Base-by-base conservation (phyloP, 176 grass and related monocot genomes). In the Lolium rigidum region DNA sequence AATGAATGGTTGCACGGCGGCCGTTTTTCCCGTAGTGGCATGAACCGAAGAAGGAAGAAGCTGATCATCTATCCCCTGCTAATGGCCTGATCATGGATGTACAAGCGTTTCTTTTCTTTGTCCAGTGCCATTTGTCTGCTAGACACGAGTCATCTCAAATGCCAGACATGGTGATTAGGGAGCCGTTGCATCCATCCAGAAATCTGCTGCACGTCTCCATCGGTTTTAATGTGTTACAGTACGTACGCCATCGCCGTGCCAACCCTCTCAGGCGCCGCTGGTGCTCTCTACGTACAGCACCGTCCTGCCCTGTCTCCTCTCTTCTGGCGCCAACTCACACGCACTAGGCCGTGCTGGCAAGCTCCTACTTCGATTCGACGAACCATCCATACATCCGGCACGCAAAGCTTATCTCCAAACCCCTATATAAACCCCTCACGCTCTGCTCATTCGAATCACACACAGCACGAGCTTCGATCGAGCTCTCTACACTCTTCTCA, bases 401-500 rank as follows among this genome's bases (percentile, higher is more conserved):
- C 10, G 26, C 70, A 17, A 72, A 65, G 26, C 75, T 52, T 12
- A 52, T 77, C 77, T 31, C 69, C 67, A 76, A 38, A 74, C 87
- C 84, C 80, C 89, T 91, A 95, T 93, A 95, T 94, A 93, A 93
- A 87, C 83, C 83, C 60, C 7, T 25, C 87, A 7, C 54, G 4
- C 43, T 20, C 56, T 7, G 74, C 18, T 13, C 64, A n/a, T 46
- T 63, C 60, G 90, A 84, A 63, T 60, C 82, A 80, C 72, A 52
- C 72, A 74, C 31, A 35, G 22, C 46, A 12, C 7, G 20, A 77
- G 50, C 22, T 81, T 47, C 58, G 5, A 47, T 49, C 12, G 11
- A 74, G 2, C 26, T 79, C 47, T 10, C 41, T 5, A 5, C 70
- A 66, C 12, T 43, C 3, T 20, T 20, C 50, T 0, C 2, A 14